Evolutionary conservation across 371 early-diverging fungal species (phyloP).

Genomic region (Rhizopus stolonifer): DNA sequence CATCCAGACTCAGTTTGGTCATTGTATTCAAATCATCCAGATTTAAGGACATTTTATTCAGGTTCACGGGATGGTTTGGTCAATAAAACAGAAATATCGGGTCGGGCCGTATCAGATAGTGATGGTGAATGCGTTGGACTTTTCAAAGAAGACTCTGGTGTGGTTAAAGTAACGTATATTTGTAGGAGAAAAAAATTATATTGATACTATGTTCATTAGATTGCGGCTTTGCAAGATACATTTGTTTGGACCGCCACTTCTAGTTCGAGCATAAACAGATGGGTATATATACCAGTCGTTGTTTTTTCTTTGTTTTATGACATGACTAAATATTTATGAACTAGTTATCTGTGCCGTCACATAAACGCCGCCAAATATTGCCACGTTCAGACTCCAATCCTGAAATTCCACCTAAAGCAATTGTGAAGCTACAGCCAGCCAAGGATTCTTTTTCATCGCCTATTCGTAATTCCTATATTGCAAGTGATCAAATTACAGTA

Average conservation of each 20-base stretch:
- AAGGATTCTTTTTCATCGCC: constrained; percentile 28
- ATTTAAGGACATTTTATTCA: constrained; percentile 85
- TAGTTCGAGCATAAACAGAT: constrained; percentile 77
- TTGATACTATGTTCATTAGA: too few species aligned
- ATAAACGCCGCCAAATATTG: constrained; percentile 39
- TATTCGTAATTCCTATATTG: constrained; percentile 34
- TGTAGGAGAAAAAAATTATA: too few species aligned
- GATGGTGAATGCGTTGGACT: constrained; percentile 75
- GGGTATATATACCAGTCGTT: constrained; percentile 49
- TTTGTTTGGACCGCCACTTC: constrained; percentile 94
- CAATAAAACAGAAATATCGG: constrained; percentile 65
- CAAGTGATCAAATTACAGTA: constrained; percentile 38
- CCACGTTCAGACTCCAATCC: constrained; percentile 48
- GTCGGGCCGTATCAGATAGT: constrained; percentile 37
- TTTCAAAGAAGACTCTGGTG: constrained; percentile 80
- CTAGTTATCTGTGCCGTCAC: constrained; percentile 53
- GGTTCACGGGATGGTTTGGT: constrained; percentile 91
- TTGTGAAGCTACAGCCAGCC: constrained; percentile 43
- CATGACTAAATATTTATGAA: neutral
- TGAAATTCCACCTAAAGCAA: constrained; percentile 42
- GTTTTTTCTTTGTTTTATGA: neutral
- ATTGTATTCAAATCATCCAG: constrained; percentile 80
- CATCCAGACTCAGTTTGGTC: constrained; percentile 93
- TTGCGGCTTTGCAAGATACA: constrained; percentile 74
- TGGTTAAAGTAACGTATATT: constrained; percentile 62